These are phyloP conservation scores for Aspergillus uvarum DNA, from an alignment of 2,329 filamentous ascomycete genomes.

Conservation along the genomic window DNA sequence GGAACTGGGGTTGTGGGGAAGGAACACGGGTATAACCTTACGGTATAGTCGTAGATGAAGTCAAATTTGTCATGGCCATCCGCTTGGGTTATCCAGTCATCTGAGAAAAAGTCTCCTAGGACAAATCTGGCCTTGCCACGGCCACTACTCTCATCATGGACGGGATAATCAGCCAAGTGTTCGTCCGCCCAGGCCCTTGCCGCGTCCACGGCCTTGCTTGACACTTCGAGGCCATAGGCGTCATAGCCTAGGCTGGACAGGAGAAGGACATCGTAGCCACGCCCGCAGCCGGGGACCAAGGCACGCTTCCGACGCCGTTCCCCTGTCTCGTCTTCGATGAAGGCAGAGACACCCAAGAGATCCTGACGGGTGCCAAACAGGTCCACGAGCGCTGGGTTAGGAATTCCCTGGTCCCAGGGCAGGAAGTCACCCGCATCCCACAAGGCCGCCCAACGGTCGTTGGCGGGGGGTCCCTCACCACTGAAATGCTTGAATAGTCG, in stretches of 20 bases:
- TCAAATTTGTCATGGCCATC: too few species aligned
- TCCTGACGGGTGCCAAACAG: constrained; percentile 43
- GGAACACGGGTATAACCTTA: too few species aligned
- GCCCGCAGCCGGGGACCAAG: constrained; percentile 78
- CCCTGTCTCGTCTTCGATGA: constrained; percentile 24
- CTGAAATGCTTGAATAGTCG: too few species aligned
- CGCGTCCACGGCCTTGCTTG: constrained; percentile 48
- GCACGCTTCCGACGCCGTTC: constrained; percentile 52
- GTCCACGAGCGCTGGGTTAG: constrained; percentile 61
- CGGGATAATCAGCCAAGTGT: too few species aligned
- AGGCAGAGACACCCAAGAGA: constrained; percentile 36
- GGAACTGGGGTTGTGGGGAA: too few species aligned
- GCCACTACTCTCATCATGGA: too few species aligned
- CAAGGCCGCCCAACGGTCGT: constrained; percentile 54
- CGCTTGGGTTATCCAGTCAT: too few species aligned
- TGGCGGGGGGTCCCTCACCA: too few species aligned
- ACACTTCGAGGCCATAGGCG: constrained; percentile 71
- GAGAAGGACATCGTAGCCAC: constrained; percentile 76
- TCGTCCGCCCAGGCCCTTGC: constrained; percentile 32
- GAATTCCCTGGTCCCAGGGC: constrained; percentile 60
- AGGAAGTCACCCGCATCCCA: constrained; percentile 54
- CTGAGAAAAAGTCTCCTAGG: too few species aligned
- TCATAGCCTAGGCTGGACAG: constrained; percentile 75
- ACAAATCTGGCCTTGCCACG: too few species aligned
- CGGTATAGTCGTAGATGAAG: too few species aligned